A percentile compares a stretch with the other conserved stretches of the same genome.
phyloP scores from a whole-genome alignment of 345 rosid genomes.

The Eucalyptus lansdowneana region DNA sequence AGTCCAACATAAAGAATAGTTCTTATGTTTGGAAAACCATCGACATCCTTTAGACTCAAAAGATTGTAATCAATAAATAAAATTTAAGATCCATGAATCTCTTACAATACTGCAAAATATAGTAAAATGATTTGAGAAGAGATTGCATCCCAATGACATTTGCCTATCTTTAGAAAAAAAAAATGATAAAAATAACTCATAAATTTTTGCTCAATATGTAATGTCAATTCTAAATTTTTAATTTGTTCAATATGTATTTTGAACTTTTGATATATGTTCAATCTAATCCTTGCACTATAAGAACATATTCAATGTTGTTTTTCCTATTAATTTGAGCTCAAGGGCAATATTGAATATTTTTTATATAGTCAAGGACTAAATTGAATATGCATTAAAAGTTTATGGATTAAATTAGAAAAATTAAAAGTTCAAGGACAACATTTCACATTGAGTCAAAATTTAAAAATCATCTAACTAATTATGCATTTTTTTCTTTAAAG shows the following conservation, averaged over 20 bases:
- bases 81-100: background rate
- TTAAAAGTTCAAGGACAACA: background rate
- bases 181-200: background rate
- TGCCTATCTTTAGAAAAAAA: too few relatives aligned
- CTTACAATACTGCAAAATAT: too few relatives aligned
- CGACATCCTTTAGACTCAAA: background rate
- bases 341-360: background rate
- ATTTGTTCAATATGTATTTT: too few relatives aligned
- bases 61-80: background rate
- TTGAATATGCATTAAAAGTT: background rate
- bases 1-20: background rate
- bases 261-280: background rate
- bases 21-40: background rate
- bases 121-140: background rate
- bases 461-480: too few relatives aligned
- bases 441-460: background rate
- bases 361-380: background rate
- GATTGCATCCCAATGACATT: background rate
- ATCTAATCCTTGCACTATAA: too few relatives aligned
- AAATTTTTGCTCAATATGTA: background rate
- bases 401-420: background rate
- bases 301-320: background rate
- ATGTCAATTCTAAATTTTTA: too few relatives aligned
- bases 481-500: background rate
- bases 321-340: too few relatives aligned